Conservation (phyloP, 2,329 filamentous ascomycete species). For the Teratosphaeria nubilosa region DNA sequence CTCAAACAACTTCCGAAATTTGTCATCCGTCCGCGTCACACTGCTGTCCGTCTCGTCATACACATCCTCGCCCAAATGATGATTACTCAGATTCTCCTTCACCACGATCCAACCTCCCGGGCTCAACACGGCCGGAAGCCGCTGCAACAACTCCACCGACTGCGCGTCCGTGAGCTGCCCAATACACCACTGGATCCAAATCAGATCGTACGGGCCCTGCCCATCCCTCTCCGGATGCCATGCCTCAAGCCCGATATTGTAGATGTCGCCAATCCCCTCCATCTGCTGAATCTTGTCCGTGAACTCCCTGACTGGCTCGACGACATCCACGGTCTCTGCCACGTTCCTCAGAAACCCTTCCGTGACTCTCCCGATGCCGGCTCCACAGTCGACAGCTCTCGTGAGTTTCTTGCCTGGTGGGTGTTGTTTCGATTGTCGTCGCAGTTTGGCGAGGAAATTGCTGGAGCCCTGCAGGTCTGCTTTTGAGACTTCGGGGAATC, state of each 20-base stretch:
- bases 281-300: slow-evolving; percentile 47
- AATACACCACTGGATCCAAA: slow-evolving; percentile 89
- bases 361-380: slow-evolving; percentile 74
- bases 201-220: slow-evolving; percentile 56
- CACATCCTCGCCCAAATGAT: slow-evolving; percentile 47
- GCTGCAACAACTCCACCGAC: slow-evolving; percentile 55
- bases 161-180: slow-evolving; percentile 70
- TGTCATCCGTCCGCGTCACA: slow-evolving; percentile 66
- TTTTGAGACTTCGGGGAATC: slow-evolving; percentile 56
- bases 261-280: slow-evolving; percentile 52
- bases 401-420: slow-evolving; percentile 21
- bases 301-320: slow-evolving; percentile 80
- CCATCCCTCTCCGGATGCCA: slow-evolving; percentile 44
- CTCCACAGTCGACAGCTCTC: slow-evolving; percentile 50
- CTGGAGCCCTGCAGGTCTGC: slow-evolving; percentile 62
- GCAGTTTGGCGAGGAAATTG: slow-evolving; percentile 59
- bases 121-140: slow-evolving; percentile 45
- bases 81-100: slow-evolving; percentile 67
- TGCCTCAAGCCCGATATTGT: slow-evolving; percentile 62
- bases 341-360: slow-evolving; percentile 63
- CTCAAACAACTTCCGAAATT: slow-evolving; percentile 60
- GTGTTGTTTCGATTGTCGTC: slow-evolving; percentile 27
- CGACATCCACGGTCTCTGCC: slow-evolving; percentile 63
- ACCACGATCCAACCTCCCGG: slow-evolving; percentile 52
- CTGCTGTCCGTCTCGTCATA: slow-evolving; percentile 69